Conservation (phyloP, 2,329 filamentous ascomycete species). For the Emmonsia crescens region DNA sequence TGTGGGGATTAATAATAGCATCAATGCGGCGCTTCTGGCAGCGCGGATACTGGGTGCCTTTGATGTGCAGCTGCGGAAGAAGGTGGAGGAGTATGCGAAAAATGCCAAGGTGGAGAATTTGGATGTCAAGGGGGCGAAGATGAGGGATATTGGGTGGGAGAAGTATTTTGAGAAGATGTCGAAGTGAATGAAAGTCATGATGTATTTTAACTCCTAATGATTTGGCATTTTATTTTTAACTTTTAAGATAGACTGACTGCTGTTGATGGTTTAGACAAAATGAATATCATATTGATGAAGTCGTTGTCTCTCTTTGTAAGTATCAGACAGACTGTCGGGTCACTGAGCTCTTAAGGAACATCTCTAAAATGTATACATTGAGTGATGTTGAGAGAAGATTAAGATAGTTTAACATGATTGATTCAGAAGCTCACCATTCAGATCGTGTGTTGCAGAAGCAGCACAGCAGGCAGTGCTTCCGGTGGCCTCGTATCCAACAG, state of each 20-base stretch:
- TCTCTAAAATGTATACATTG: too few species aligned
- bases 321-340: not conserved
- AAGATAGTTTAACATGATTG: too few species aligned
- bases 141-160: slow-evolving; percentile 34
- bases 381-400: too few species aligned
- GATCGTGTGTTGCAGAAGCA: too few species aligned
- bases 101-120: slow-evolving; percentile 33
- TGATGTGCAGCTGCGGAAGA: slow-evolving; percentile 30
- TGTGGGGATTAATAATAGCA: slow-evolving; percentile 69
- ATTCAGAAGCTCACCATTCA: too few species aligned
- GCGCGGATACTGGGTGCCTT: slow-evolving; percentile 53
- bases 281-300: not conserved
- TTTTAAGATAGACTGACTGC: not conserved
- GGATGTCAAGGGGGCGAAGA: slow-evolving; percentile 32
- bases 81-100: slow-evolving; percentile 34
- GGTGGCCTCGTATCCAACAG: too few species aligned
- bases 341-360: too few species aligned
- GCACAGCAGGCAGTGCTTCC: too few species aligned
- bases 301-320: not conserved
- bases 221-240: not conserved
- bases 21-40: slow-evolving; percentile 64
- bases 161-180: slow-evolving; percentile 36
- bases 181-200: not conserved
- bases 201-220: not conserved
- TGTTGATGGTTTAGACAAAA: not conserved